Evolutionary conservation across 352 stramenopile species (phyloP), one percentile per base, ranked within the genome.

Genomic region (Aphanomyces cochlioides): DNA sequence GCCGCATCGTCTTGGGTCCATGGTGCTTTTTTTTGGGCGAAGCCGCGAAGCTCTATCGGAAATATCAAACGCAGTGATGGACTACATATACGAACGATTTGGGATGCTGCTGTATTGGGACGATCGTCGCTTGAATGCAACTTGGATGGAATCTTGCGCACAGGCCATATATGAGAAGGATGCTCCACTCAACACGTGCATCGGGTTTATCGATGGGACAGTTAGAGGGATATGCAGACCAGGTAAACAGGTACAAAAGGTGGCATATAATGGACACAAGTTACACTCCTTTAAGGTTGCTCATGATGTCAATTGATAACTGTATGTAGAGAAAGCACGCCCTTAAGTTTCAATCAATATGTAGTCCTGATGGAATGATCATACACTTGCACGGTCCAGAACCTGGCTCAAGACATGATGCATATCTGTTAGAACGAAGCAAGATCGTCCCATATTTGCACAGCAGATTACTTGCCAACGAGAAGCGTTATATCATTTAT

Each of bases 1-100:
- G 37, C 58, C 58, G 3, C 58, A 66, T 28, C 58, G 58, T 6
- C 58, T 66, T 36, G 58, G 58, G 15, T 38, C 58, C 38, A 66
- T 66, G 58, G 39, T 53, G 8, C 37, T 58, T n/a, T 3, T 58
- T 3, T 58, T 64, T 43, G 56, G 56, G 56, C 8, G 56, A 64
- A n/a, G n/a, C n/a, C n/a, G n/a, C n/a, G n/a, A n/a, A 38, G 56
- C 56, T 13, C 56, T 64, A 10, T 64, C 56, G 12, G 15, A 13
- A 28, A 64, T 64, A 21, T 28, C 28, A 7, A 43, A 41, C 56
- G 6, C 7, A 8, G 28, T 64, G 10, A 43, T 41, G 56, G 6
- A 41, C 7, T 38, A 64, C 28, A 19, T 64, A 41, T 64, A 64
- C 56, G 56, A 64, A 28, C 39, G 7, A 38, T 64, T 64, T 43